A percentile compares a stretch with the other conserved stretches of the same genome.
Evolutionary conservation across 306 rosid species (phyloP).

Genomic region (Oemleria cerasiformis): DNA sequence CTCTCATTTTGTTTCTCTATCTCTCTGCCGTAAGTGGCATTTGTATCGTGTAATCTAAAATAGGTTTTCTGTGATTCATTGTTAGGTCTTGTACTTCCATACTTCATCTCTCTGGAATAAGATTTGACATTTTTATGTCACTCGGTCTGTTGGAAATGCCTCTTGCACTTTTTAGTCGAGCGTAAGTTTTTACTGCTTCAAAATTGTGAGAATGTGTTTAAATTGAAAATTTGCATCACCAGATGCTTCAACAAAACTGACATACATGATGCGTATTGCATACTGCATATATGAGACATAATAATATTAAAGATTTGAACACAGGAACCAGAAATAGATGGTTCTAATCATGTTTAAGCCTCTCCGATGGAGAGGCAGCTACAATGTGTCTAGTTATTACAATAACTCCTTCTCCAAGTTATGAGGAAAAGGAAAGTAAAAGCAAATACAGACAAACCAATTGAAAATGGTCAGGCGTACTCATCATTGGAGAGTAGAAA

Average conservation of each 20-base stretch:
- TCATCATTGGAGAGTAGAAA: background rate
- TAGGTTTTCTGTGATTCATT: slow-evolving; percentile 38
- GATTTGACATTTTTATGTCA: slow-evolving; percentile 37
- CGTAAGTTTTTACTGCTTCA: background rate
- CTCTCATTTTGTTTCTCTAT: slow-evolving; percentile 39
- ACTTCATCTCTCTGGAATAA: slow-evolving; percentile 37
- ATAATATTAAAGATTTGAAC: background rate
- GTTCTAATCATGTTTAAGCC: slow-evolving; percentile 16
- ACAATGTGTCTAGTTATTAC: slow-evolving; percentile 19
- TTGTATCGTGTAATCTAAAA: slow-evolving; percentile 55
- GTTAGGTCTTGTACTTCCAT: slow-evolving; percentile 37
- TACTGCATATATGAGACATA: background rate
- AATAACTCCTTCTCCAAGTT: slow-evolving; percentile 16
- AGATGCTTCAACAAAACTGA: background rate
- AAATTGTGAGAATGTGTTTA: background rate
- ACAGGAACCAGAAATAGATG: background rate
- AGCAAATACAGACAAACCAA: slow-evolving; percentile 15
- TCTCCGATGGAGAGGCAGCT: background rate
- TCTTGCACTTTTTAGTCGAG: background rate
- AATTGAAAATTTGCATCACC: background rate
- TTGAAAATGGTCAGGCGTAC: slow-evolving; percentile 18
- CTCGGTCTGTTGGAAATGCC: background rate
- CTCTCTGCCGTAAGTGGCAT: slow-evolving; percentile 44
- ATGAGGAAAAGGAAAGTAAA: background rate
- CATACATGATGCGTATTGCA: background rate